Evolutionary conservation across 129 eudicot genomes (phyloP), one percentile per base, ranked within the genome.

Genomic region (Sambucus nigra): DNA sequence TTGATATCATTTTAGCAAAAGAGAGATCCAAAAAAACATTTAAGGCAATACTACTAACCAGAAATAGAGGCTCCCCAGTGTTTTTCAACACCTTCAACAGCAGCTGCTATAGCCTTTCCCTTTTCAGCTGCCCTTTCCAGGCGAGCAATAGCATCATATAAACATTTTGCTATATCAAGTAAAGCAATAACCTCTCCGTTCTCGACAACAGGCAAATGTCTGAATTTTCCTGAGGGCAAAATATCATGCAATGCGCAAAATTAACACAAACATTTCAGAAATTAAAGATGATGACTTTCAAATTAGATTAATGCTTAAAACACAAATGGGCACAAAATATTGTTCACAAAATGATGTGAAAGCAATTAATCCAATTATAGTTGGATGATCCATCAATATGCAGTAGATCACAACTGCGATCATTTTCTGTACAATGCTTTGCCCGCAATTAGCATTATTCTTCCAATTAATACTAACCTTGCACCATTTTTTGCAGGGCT

Each of bases 31-130:
- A 40, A 13, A 13, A 7, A 53, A 19, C 19, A 29, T 10, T 5
- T 26, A 4, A 23, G 7, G 46, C 20, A 69, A 5, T 40, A 61
- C 65, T 45, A 80, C 79, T 32, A 62, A 86, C 99, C 91, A 38
- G 95, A 73, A 40, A 64, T 73, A 51, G 95, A 73, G 17, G 94
- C 56, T 9, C 99, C 99, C 95, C 95, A 92, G 62, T 80, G 83
- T 56, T 75, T 92, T 40, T 92, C 99, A 70, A 91, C 99, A 50
- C 99, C 99, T 71, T 91, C 99, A 79, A 92, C 95, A 47, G 99
- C 99, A 57, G 99, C 95, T 11, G 94, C 94, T 53, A 92, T 92
- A 27, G 99, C 99, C 76, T 92, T 92, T 51, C 99, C 99, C 58
- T 92, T 92, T 66, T 92, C 99, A 60, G 99, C 91, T 35, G 95